Evolutionary conservation across 1,139 yeast genomes (phyloP).

Genomic region (Blastobotrys buckinghamii): DNA sequence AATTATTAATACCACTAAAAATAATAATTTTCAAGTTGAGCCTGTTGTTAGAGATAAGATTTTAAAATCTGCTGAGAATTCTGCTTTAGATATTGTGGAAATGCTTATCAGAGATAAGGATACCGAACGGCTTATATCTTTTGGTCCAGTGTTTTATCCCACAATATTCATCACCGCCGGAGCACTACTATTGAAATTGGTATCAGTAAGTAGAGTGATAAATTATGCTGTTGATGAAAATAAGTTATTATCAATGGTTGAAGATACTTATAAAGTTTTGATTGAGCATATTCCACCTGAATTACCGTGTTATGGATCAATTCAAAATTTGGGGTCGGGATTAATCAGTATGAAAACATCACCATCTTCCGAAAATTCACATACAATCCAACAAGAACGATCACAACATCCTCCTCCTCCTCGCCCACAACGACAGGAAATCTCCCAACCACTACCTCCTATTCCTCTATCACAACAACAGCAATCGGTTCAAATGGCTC

Average conservation of each 20-base stretch:
- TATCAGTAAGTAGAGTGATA: slow-evolving; percentile 15
- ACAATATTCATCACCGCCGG: slow-evolving; percentile 26
- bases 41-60: slow-evolving; percentile 11
- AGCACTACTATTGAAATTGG: slow-evolving; percentile 21
- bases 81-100: slow-evolving; percentile 23
- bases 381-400: no score
- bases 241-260: slow-evolving; percentile 13
- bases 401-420: no score
- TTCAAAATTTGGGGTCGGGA: slow-evolving; percentile 19
- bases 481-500: no score
- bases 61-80: slow-evolving; percentile 21
- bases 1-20: slow-evolving; percentile 11
- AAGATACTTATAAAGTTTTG: slow-evolving; percentile 15
- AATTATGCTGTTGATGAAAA: slow-evolving; percentile 15
- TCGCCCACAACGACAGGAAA: no score
- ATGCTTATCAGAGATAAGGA: slow-evolving; percentile 24
- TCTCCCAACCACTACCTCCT: no score
- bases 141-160: slow-evolving; percentile 25
- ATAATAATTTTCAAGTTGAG: slow-evolving; percentile 8
- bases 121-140: slow-evolving; percentile 21
- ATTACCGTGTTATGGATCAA: slow-evolving; percentile 21
- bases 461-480: no score
- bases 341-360: slow-evolving; percentile 4
- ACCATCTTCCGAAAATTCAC: no score
- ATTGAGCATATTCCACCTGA: slow-evolving; percentile 15